Evolutionary conservation across 2,329 filamentous ascomycete genomes (phyloP), one percentile per base, ranked within the genome.

Genomic region (Tolypocladium cylindrosporum): DNA sequence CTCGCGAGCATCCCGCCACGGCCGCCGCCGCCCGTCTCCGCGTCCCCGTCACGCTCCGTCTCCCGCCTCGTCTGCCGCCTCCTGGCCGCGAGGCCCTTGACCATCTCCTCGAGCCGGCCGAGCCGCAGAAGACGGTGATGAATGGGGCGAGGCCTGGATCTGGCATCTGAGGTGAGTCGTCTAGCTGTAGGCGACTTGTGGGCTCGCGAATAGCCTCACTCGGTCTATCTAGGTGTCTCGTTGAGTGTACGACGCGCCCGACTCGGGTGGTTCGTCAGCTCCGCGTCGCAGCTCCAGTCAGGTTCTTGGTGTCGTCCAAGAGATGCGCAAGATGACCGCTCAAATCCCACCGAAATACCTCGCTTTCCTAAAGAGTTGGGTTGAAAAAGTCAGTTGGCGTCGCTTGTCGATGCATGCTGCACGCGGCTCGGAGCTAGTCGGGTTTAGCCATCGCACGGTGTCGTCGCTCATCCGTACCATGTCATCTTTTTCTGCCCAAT

Each of bases 71-170:
- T 14, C 11, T 5, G 43, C 50, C 27, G 21, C 39, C 21, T n/a
- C 19, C 19, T 36, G 36, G 53, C 39, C 14, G 73, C 67, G 16
- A 77, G 64, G 10, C 67, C 66, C 57, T 69, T 73, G 39, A 77
- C 73, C 61, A 78, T 68, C 57, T 72, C 67, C 61, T 78, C 75
- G 3, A 78, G 69, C 61, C 68, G 69, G 59, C 70, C 71, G 50
- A 78, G 65, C 58, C 71, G 71, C 73, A 72, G 62, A 76, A 76
- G 61, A 76, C 73, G 55, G 68, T 62, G 21, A 65, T 67, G 57
- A 65, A 65, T 27, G 62, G 57, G 14, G 62, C 61, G 43, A 67
- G 57, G 11, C 60, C 63, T 31, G 65, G 59, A 7, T 59, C 58
- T 4, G 67, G 60, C 66, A 69, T 70, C 39, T 27, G n/a, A 34